These are phyloP conservation scores for Papiliotrema flavescens DNA, from an alignment of 1,284 basidiomycete species.

Conservation along the genomic window DNA sequence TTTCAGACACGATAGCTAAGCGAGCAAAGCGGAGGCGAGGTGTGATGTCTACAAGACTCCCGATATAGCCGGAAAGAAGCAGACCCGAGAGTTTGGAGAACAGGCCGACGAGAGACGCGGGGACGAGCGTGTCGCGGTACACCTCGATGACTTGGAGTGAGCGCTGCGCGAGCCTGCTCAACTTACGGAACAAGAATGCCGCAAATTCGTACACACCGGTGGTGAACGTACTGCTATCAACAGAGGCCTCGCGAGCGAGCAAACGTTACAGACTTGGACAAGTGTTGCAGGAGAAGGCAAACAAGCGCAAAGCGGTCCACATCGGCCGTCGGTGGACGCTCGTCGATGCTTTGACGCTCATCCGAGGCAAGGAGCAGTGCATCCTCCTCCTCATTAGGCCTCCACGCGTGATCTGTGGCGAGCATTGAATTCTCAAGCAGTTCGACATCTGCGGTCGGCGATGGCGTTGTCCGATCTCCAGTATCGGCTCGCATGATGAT, in stretches of 20 bases:
- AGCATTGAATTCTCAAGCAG: background rate
- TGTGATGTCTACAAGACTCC: conserved; percentile 45
- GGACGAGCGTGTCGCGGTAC: conserved; percentile 46
- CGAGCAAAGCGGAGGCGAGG: conserved; percentile 38
- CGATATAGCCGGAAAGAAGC: conserved; percentile 46
- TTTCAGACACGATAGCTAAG: conserved; percentile 47
- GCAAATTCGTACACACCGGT: conserved; percentile 32
- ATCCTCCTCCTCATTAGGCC: background rate
- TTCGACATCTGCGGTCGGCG: background rate
- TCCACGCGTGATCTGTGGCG: background rate
- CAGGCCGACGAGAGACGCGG: conserved; percentile 52
- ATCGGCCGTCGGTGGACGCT: background rate
- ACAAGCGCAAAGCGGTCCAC: background rate
- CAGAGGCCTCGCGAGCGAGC: background rate
- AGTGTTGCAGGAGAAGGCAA: background rate
- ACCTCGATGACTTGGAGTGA: conserved; percentile 34
- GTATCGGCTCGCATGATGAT: background rate
- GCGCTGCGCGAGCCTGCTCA: background rate
- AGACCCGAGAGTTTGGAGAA: conserved; percentile 48
- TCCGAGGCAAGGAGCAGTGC: background rate
- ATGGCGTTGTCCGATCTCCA: too few species aligned
- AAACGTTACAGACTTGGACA: background rate
- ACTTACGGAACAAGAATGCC: conserved; percentile 37
- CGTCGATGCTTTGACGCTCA: background rate
- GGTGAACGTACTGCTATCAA: conserved; percentile 20